Conservation (phyloP, 208 protist genomes). For the Lotmaria passim region DNA sequence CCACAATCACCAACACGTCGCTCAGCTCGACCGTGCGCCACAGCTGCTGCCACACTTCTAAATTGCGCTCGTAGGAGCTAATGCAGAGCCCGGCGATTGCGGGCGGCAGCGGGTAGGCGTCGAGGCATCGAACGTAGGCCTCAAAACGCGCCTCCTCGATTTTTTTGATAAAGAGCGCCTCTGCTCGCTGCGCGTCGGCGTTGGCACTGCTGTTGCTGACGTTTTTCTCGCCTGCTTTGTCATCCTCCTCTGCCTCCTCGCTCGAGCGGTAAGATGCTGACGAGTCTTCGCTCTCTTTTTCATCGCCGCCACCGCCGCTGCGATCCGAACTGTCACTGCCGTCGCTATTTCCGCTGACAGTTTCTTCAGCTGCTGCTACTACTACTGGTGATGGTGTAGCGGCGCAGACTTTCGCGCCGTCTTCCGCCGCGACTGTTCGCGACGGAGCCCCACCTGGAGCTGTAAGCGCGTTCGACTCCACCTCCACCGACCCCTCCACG, state of each 20-base stretch:
- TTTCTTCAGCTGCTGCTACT: not conserved
- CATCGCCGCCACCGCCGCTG: not conserved
- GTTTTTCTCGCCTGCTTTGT: slow-evolving; percentile 5
- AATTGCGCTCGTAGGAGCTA: slow-evolving; percentile 96
- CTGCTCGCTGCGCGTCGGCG: not conserved
- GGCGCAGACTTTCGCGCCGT: not conserved
- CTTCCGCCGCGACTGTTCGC: not conserved
- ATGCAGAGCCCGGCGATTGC: slow-evolving; percentile 47
- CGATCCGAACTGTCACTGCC: too few species aligned
- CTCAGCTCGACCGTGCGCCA: slow-evolving; percentile 97
- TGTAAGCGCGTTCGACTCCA: slow-evolving; percentile 9
- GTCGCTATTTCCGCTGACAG: not conserved
- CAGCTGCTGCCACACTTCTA: slow-evolving; percentile 98
- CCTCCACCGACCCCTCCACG: not conserved
- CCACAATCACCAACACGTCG: slow-evolving; percentile 95
- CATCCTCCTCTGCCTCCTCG: slow-evolving; percentile 8
- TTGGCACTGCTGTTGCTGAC: not conserved
- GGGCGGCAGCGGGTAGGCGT: slow-evolving; percentile 37
- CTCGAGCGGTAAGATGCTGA: too few species aligned
- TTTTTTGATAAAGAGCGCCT: slow-evolving; percentile 27
- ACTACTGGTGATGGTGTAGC: too few species aligned
- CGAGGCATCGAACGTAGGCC: slow-evolving; percentile 52
- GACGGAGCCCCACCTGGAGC: too few species aligned
- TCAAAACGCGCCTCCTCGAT: slow-evolving; percentile 62
- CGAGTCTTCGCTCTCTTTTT: too few species aligned